Conservation (phyloP, 441 rosid species). For the Erysimum pusillum region DNA sequence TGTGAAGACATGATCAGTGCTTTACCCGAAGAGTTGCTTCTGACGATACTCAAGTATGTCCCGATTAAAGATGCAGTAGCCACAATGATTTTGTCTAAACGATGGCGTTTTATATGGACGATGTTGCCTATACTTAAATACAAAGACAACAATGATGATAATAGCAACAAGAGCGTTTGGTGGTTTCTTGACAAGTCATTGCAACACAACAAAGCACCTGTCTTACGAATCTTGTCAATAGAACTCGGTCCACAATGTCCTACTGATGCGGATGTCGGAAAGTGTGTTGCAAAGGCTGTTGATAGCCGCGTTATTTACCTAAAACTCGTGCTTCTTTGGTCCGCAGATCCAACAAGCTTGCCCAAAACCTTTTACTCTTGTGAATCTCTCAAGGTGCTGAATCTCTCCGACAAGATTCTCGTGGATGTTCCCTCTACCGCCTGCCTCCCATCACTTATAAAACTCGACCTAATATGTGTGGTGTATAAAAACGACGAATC, state of each 20-base stretch:
- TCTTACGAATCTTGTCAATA: no score
- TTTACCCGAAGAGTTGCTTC: constrained; percentile 32
- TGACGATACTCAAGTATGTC: not conserved
- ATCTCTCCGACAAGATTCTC: constrained; percentile 12
- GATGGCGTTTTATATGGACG: not conserved
- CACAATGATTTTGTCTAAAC: constrained; percentile 15
- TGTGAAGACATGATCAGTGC: not conserved
- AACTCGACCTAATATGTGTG: not conserved
- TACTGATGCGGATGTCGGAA: not conserved
- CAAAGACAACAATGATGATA: not conserved
- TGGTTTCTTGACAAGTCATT: constrained; percentile 18
- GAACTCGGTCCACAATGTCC: not conserved
- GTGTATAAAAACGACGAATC: constrained; percentile 3
- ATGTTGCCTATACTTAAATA: not conserved
- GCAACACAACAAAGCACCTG: not conserved
- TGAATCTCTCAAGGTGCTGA: not conserved
- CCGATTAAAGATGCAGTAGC: constrained; percentile 9
- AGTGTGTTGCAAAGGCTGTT: not conserved
- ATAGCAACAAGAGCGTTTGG: not conserved
- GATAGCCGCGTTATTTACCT: not conserved
- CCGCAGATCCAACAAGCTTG: not conserved
- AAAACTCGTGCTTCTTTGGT: not conserved
- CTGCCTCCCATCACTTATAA: not conserved
- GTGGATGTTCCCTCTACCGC: constrained; percentile 9
- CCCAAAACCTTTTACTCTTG: not conserved